Evolutionary conservation across 164 flowering plant species (phyloP).

Genomic region (Protea cynaroides): DNA sequence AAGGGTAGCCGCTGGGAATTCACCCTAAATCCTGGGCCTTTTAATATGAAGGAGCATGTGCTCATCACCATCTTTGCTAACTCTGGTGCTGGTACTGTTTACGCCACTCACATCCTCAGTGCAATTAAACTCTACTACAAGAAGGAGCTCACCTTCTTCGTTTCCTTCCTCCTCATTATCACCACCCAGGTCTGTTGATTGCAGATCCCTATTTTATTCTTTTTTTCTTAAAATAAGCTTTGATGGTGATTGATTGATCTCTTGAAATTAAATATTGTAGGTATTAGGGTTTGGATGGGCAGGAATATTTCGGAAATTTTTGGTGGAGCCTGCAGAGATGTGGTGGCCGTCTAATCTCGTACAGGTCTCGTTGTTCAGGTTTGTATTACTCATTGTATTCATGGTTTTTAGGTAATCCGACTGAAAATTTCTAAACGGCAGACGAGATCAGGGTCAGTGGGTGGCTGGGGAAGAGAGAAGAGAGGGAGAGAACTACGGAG

Average conservation of each 20-base stretch:
- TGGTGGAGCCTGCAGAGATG: conserved; percentile 42
- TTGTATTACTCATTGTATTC: background rate
- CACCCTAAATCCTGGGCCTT: conserved; percentile 87
- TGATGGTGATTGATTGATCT: conserved; percentile 1
- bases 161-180: conserved; percentile 53
- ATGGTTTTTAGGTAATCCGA: no score
- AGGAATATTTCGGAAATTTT: conserved; percentile 33
- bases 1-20: conserved; percentile 58
- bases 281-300: conserved; percentile 49
- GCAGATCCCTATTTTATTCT: background rate
- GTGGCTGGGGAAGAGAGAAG: no score
- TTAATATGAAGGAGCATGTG: conserved; percentile 91
- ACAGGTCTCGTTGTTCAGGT: conserved; percentile 43
- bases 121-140: conserved; percentile 70
- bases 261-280: conserved; percentile 7
- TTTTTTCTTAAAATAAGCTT: background rate
- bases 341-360: conserved; percentile 43
- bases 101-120: conserved; percentile 78
- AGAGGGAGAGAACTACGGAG: no score
- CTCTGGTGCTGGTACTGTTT: conserved; percentile 86
- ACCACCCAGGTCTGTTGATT: conserved; percentile 66
- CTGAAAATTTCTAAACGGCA: no score
- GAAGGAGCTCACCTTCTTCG: conserved; percentile 51
- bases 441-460: no score
- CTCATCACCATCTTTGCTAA: conserved; percentile 91